Percentiles rank a stretch among this genome's conserved stretches.
phyloP scores from a whole-genome alignment of 2,329 filamentous ascomycete genomes.

The Fusarium mangiferae region DNA sequence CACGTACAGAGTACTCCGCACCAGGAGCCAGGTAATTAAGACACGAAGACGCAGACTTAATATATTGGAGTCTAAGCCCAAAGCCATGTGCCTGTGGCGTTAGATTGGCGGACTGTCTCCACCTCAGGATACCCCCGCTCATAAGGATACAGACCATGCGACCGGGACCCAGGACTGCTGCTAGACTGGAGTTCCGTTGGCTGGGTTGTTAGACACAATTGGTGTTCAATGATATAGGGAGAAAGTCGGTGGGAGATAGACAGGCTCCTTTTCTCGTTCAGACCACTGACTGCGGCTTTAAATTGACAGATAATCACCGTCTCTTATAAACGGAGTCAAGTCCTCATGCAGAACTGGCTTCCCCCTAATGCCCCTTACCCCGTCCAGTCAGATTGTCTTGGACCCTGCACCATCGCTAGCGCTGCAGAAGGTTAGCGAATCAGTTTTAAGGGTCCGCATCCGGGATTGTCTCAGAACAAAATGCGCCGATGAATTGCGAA shows the following conservation, averaged over 20 bases:
- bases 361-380: constrained; percentile 26
- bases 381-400: constrained; percentile 33
- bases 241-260: background rate
- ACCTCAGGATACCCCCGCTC: constrained; percentile 30
- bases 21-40: background rate
- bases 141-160: background rate
- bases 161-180: background rate
- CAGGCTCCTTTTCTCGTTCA: background rate
- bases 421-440: constrained; percentile 31
- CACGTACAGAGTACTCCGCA: background rate
- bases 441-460: constrained; percentile 21
- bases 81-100: constrained; percentile 27
- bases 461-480: constrained; percentile 21
- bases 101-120: constrained; percentile 32
- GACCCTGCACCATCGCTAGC: constrained; percentile 37
- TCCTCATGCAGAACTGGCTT: constrained; percentile 17
- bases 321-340: constrained; percentile 5
- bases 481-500: constrained; percentile 20
- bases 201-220: background rate
- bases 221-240: background rate
- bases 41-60: background rate
- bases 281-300: background rate
- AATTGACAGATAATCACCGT: background rate
- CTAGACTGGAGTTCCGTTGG: background rate
- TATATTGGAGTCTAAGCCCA: constrained; percentile 12